Conservation (phyloP, 257 asterid species). For the Verbascum thapsus region DNA sequence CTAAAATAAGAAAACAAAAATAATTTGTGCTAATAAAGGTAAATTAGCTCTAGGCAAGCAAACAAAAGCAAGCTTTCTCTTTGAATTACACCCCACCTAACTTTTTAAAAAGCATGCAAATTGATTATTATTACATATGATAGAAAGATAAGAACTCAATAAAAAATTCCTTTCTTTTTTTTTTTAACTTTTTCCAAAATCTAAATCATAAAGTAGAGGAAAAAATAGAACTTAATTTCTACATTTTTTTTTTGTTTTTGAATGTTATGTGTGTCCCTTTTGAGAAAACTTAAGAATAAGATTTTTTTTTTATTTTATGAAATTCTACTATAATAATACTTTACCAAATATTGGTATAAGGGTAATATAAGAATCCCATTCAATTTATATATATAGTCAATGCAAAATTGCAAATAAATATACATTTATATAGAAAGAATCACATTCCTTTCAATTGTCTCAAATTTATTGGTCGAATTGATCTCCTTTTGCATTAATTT, state of each 20-base stretch:
- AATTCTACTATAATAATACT: too few relatives aligned
- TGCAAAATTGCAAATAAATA: too few relatives aligned
- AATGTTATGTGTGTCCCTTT: background rate
- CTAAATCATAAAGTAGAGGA: background rate
- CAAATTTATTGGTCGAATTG: too few relatives aligned
- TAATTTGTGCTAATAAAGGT: conserved; percentile 20
- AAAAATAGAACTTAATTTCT: background rate
- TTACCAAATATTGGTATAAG: too few relatives aligned
- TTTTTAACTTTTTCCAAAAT: conserved; percentile 16
- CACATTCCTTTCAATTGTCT: too few relatives aligned
- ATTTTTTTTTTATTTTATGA: too few relatives aligned
- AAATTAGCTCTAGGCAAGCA: conserved; percentile 33
- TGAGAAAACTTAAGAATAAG: too few relatives aligned
- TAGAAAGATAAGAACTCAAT: background rate
- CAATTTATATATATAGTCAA: too few relatives aligned
- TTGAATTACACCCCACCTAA: conserved; percentile 25
- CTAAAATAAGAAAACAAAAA: background rate
- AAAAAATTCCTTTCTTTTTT: background rate
- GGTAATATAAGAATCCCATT: too few relatives aligned
- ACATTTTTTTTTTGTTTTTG: background rate
- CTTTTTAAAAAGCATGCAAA: conserved; percentile 32
- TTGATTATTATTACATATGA: conserved; percentile 19
- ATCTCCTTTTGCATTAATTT: too few relatives aligned
- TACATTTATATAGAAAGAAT: too few relatives aligned
- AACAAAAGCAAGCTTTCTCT: conserved; percentile 47